These are phyloP conservation scores for Eucalyptus regnans DNA, from an alignment of 345 rosid genomes.

Conservation along the genomic window DNA sequence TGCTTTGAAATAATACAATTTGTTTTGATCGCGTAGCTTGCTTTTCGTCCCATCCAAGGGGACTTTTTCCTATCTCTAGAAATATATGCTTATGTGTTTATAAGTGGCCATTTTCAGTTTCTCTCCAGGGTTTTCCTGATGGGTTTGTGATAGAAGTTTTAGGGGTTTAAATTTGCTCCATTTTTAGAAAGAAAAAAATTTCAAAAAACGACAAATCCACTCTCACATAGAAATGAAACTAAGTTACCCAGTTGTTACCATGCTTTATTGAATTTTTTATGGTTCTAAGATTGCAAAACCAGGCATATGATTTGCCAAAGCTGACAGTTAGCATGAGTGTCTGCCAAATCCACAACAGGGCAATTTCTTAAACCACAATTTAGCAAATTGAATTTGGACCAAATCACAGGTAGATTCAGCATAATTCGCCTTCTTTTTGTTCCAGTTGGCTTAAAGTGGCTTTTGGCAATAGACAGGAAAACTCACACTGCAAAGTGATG, in stretches of 20 bases:
- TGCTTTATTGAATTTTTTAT: not conserved
- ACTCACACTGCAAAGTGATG: constrained; percentile 92
- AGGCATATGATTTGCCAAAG: not conserved
- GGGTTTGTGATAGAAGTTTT: not conserved
- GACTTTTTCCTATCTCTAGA: not conserved
- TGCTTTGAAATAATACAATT: not conserved
- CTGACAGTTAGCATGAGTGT: not conserved
- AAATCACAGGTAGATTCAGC: not conserved
- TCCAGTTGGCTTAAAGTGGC: not conserved
- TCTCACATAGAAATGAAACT: not conserved
- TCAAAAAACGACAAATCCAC: not conserved
- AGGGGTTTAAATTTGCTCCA: not conserved
- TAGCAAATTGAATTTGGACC: not conserved
- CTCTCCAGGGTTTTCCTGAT: not conserved
- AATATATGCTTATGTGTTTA: not conserved
- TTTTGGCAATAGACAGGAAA: constrained; percentile 68
- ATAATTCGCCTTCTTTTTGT: not conserved
- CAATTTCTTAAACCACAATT: not conserved
- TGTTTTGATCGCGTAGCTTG: not conserved
- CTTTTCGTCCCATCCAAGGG: not conserved
- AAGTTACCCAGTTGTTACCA: not conserved
- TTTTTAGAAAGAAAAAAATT: not conserved
- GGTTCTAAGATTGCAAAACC: not conserved
- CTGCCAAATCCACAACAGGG: not conserved
- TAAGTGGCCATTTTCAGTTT: not conserved